These are phyloP conservation scores for Erythrobasidium hasegawianum DNA, from an alignment of 1,284 basidiomycete species.

Conservation along the genomic window DNA sequence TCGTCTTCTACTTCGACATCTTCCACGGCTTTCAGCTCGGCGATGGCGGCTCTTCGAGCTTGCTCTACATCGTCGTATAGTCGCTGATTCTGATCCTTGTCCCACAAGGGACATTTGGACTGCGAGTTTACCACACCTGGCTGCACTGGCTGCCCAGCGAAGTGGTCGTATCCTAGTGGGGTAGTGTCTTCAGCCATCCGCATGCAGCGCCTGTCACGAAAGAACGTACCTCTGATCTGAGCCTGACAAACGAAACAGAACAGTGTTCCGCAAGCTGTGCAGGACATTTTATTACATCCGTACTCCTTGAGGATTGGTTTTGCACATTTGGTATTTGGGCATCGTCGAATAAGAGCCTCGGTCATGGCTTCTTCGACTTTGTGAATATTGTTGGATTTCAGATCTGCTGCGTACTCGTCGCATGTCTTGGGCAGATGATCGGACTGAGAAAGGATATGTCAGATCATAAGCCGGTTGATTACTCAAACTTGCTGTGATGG, in stretches of 20 bases:
- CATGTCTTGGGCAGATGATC: constrained; percentile 45
- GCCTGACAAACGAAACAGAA: not conserved
- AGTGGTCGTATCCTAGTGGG: constrained; percentile 40
- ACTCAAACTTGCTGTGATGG: not conserved
- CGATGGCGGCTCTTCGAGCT: constrained; percentile 36
- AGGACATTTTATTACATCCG: constrained; percentile 31
- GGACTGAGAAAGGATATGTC: constrained; percentile 18
- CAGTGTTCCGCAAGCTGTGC: not conserved
- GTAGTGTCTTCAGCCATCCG: constrained; percentile 18
- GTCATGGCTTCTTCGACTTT: constrained; percentile 40
- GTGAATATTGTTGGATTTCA: constrained; percentile 40
- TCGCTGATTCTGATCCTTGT: constrained; percentile 32
- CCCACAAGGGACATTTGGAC: constrained; percentile 37
- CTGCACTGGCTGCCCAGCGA: constrained; percentile 29
- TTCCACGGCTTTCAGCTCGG: constrained; percentile 6
- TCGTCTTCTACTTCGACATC: constrained; percentile 24
- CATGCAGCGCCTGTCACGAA: not conserved
- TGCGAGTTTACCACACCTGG: constrained; percentile 10
- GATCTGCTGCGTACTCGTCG: constrained; percentile 39
- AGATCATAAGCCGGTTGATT: too few relatives aligned
- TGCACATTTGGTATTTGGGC: not conserved
- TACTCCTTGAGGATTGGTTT: constrained; percentile 8
- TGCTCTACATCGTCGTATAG: constrained; percentile 40
- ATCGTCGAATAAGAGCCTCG: constrained; percentile 34
- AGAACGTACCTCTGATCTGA: not conserved